These are phyloP conservation scores for Protomyces inouyei DNA, from an alignment of 1,139 yeast species.

Conservation along the genomic window DNA sequence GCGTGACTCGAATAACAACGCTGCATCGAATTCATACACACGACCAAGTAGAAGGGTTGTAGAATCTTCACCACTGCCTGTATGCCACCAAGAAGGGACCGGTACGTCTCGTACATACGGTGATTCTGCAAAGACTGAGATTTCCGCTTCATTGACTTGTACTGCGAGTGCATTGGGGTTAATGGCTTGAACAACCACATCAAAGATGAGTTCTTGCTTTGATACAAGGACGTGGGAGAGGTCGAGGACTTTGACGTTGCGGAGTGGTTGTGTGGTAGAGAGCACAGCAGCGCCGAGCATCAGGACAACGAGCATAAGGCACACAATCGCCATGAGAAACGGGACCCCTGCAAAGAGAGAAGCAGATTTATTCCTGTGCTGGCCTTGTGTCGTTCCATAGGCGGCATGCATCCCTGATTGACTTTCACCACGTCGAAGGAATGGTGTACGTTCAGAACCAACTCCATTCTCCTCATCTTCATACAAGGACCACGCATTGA, in stretches of 20 bases:
- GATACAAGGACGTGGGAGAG: slow-evolving; percentile 72
- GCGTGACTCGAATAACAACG: slow-evolving; percentile 72
- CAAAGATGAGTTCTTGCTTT: slow-evolving; percentile 79
- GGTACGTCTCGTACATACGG: slow-evolving; percentile 44
- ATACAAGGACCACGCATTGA: slow-evolving; percentile 16
- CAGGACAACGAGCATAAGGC: slow-evolving; percentile 20
- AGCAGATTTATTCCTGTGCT: not conserved
- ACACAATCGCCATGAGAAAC: slow-evolving; percentile 18
- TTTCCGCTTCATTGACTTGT: slow-evolving; percentile 58
- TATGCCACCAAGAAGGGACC: not conserved
- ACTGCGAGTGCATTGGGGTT: slow-evolving; percentile 84
- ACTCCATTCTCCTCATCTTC: slow-evolving; percentile 21
- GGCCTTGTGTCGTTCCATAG: not conserved
- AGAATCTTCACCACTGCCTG: slow-evolving; percentile 28
- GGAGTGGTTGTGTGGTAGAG: slow-evolving; percentile 85
- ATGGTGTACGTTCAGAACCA: slow-evolving; percentile 15
- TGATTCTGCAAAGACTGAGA: slow-evolving; percentile 85
- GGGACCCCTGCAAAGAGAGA: not conserved
- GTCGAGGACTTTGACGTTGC: slow-evolving; percentile 55
- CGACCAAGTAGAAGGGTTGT: slow-evolving; percentile 75
- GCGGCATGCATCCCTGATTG: slow-evolving; percentile 8
- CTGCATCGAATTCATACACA: slow-evolving; percentile 60
- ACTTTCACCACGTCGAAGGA: slow-evolving; percentile 5
- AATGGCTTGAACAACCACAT: slow-evolving; percentile 67
- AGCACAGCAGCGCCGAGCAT: slow-evolving; percentile 46